Conservation (phyloP, 352 stramenopile species). For the Phytophthora foliorum region DNA sequence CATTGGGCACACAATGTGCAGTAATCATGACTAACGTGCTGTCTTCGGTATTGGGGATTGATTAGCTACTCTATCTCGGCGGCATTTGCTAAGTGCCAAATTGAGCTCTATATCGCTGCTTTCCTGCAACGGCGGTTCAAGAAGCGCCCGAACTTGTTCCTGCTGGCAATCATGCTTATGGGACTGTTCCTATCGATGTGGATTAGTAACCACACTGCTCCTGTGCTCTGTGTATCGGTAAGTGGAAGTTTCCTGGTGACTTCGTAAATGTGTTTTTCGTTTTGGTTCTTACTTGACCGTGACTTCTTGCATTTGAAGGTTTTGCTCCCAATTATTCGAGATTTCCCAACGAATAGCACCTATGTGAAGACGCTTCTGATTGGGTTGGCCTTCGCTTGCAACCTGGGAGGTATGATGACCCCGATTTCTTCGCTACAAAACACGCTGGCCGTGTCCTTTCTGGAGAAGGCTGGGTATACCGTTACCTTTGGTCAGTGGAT, state of each 20-base stretch:
- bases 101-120: conserved; percentile 92
- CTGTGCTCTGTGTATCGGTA: conserved; percentile 93
- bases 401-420: conserved; percentile 95
- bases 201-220: conserved; percentile 95
- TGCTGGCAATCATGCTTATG: conserved; percentile 95
- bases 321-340: conserved; percentile 89
- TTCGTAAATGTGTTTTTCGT: background rate
- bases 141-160: conserved; percentile 90
- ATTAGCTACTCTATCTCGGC: conserved; percentile 88
- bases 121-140: conserved; percentile 92
- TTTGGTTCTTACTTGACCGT: conserved; percentile 9
- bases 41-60: background rate
- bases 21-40: conserved; percentile 5
- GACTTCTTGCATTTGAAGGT: conserved; percentile 39
- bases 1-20: background rate
- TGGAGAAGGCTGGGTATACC: conserved; percentile 89
- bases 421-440: conserved; percentile 94
- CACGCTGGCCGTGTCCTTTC: conserved; percentile 85
- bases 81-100: conserved; percentile 93
- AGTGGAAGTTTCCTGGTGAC: background rate
- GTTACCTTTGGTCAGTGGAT: conserved; percentile 95
- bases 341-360: conserved; percentile 85
- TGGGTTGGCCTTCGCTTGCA: conserved; percentile 94
- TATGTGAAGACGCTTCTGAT: conserved; percentile 94
- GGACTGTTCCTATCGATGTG: conserved; percentile 94